These are phyloP conservation scores for Mollisiaceae sp. DNA, from an alignment of 2,329 filamentous ascomycete genomes.

Conservation along the genomic window DNA sequence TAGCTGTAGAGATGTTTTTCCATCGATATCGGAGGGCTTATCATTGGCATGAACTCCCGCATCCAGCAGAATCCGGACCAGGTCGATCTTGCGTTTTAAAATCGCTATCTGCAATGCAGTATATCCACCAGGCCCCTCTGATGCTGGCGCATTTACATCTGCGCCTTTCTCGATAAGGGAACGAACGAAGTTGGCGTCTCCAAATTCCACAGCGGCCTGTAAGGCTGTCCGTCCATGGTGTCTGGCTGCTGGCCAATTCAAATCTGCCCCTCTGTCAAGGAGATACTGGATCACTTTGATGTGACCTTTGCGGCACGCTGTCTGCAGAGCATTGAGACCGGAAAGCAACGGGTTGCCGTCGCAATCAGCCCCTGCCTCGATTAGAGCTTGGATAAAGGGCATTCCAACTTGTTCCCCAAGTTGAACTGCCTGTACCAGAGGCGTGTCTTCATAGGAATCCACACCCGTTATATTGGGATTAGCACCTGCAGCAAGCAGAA, in stretches of 20 bases:
- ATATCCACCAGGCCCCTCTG: not conserved
- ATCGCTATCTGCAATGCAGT: not conserved
- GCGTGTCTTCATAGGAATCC: not conserved
- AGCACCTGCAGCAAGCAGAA: not conserved
- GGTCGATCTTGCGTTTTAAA: not conserved
- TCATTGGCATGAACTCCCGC: not conserved
- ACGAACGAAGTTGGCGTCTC: constrained; percentile 10
- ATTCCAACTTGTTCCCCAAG: not conserved
- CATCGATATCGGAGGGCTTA: not conserved
- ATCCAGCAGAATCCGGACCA: not conserved
- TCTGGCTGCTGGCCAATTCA: not conserved
- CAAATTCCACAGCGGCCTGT: constrained; percentile 14
- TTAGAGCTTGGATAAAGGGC: not conserved
- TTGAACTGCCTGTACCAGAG: not conserved
- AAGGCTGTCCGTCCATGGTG: constrained; percentile 5
- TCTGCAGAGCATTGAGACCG: not conserved
- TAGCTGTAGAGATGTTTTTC: not conserved
- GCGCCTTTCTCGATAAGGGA: constrained; percentile 24
- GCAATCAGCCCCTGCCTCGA: not conserved
- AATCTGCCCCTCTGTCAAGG: not conserved
- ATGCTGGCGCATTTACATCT: constrained; percentile 29
- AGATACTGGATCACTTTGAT: not conserved
- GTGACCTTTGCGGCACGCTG: not conserved
- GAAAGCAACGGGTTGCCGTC: not conserved
- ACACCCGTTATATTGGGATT: not conserved